Base-by-base conservation (phyloP, 2,329 filamentous ascomycete species). In the Lachnellula willkommii region DNA sequence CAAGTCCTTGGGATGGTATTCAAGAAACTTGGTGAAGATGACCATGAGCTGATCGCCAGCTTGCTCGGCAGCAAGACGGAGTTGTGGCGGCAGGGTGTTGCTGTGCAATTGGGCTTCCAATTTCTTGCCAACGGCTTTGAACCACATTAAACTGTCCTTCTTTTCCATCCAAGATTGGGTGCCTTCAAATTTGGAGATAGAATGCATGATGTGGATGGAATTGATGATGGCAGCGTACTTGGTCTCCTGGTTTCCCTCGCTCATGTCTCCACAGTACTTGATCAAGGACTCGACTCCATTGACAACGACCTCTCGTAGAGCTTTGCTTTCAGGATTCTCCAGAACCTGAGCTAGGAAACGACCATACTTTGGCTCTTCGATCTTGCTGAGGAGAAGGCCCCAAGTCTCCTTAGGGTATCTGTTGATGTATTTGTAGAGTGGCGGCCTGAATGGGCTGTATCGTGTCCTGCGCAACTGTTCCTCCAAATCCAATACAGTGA, bases 371-470 rank as follows among this genome's bases (percentile, higher is more conserved):
- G 92, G 81, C 50, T 97, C 89, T 57, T 90, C 88, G 53, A 97
- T 77, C 65, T 87, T 89, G 24, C 81, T 80, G n/a, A 87, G 77
- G 61, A 97, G 86, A 66, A 91, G 87, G 1, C 79, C 74, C 87
- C 91, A 95, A 5, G 92, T 84, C 66, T 99, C 92, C 60, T 88
- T 88, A 0, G 94, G 86, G 68, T 97, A 99, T 57, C 91, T 84
- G 71, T 96, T 96, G 59, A 99, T 80, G 69, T 95, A 99, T 68
- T 90, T 90, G 71, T 95, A 91, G 20, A 99, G 80, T 0, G 94
- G 93, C 56, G 86, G 83, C 46, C 95, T 82, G 78, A 99, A 97
- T 0, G 93, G 93, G 66, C 92, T 97, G 65, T 89, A 87, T 48
- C 92, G 87, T 1, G 94, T 99, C 58, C 94, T 79, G 35, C 94